Evolutionary conservation across 345 rosid genomes (phyloP).

Genomic region (Eucalyptus erythrocorys): DNA sequence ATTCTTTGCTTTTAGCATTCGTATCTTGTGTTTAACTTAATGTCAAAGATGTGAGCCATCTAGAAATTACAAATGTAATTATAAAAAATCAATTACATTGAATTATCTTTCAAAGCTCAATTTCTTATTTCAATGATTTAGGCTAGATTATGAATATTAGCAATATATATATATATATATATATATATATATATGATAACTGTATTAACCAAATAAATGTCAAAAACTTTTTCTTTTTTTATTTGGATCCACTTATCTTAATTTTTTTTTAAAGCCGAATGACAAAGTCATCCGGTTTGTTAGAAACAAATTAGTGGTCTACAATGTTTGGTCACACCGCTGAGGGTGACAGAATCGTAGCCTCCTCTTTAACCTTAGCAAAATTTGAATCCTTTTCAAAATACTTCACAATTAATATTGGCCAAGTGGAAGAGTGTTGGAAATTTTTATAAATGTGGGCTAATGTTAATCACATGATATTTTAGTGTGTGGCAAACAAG

Average conservation of each 20-base stretch:
- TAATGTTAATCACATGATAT: not conserved
- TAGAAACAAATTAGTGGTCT: not conserved
- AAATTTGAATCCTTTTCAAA: not conserved
- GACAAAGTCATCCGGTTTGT: not conserved
- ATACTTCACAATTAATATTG: not conserved
- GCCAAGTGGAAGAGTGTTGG: not conserved
- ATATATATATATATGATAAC: fast-evolving
- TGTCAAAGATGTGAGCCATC: too few species aligned
- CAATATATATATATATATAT: too few species aligned
- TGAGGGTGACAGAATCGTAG: not conserved
- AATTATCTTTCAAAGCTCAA: not conserved
- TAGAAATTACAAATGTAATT: too few species aligned
- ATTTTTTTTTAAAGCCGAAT: not conserved
- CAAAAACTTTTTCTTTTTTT: not conserved
- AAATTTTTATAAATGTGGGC: not conserved
- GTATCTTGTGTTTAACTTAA: not conserved
- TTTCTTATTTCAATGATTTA: too few species aligned
- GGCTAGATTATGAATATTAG: not conserved
- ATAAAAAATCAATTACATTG: not conserved
- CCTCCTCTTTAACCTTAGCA: not conserved
- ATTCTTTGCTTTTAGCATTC: not conserved
- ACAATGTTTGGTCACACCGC: not conserved
- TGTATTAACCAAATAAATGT: not conserved
- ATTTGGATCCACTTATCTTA: not conserved
- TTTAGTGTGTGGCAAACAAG: not conserved